A percentile compares a stretch with the other conserved stretches of the same genome.
Conservation (phyloP, 805 yeast species). For the Lipomyces chichibuensis region DNA sequence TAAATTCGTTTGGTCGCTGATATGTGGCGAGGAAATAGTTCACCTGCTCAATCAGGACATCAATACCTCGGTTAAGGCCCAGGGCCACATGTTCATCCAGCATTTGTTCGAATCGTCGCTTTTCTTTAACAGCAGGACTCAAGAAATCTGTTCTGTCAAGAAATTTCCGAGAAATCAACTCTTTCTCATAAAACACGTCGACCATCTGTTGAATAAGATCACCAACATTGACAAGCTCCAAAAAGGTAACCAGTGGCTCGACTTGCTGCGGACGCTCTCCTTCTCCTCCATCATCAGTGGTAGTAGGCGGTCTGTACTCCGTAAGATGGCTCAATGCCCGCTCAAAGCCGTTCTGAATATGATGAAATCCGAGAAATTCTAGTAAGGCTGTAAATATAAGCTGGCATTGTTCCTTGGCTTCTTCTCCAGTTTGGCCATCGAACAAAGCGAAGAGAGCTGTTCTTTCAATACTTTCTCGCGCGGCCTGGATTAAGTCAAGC, state of each 20-base stretch:
- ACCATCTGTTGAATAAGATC: slow-evolving; percentile 92
- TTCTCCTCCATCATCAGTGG: slow-evolving; percentile 31
- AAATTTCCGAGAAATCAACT: slow-evolving; percentile 58
- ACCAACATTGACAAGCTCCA: slow-evolving; percentile 89
- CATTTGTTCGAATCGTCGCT: slow-evolving; percentile 76
- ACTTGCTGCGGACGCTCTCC: slow-evolving; percentile 26
- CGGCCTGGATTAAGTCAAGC: slow-evolving; percentile 67
- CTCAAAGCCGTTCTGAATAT: slow-evolving; percentile 81
- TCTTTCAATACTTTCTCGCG: slow-evolving; percentile 64
- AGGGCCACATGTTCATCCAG: slow-evolving; percentile 89
- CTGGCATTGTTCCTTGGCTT: slow-evolving; percentile 55
- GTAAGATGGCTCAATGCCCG: slow-evolving; percentile 73
- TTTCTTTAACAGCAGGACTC: slow-evolving; percentile 73
- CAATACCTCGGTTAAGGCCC: slow-evolving; percentile 91
- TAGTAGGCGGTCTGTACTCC: slow-evolving; percentile 63
- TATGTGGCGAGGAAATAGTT: slow-evolving; percentile 60
- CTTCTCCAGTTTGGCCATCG: slow-evolving; percentile 43
- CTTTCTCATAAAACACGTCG: slow-evolving; percentile 87
- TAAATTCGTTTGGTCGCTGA: slow-evolving; percentile 44
- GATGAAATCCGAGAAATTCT: slow-evolving; percentile 65
- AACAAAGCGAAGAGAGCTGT: slow-evolving; percentile 52
- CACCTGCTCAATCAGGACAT: slow-evolving; percentile 80
- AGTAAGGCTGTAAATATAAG: slow-evolving; percentile 71
- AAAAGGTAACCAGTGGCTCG: slow-evolving; percentile 82
- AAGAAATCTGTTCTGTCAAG: slow-evolving; percentile 78